Conservation (phyloP, 805 yeast species). For the Candida chauliodis region DNA sequence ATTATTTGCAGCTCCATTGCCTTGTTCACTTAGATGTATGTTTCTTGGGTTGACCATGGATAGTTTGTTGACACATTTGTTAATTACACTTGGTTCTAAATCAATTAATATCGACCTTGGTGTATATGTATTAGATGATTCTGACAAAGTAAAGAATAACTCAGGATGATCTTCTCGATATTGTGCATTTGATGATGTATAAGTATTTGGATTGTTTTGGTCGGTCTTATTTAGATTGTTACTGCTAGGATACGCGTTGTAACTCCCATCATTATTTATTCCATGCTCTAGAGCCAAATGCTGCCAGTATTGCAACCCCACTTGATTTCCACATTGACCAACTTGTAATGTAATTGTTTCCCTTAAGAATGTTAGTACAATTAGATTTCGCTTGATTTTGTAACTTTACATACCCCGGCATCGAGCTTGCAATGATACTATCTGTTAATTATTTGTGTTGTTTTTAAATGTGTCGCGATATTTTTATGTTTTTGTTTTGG, state of each 20-base stretch:
- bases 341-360: conserved; percentile 70
- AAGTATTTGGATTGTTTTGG: conserved; percentile 1
- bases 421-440: too few species aligned
- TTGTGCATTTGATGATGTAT: conserved; percentile 3
- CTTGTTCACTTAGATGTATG: conserved; percentile 71
- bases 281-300: conserved; percentile 88
- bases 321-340: conserved; percentile 97
- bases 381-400: background rate
- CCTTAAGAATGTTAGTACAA: conserved; percentile 22
- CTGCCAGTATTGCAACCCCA: conserved; percentile 90
- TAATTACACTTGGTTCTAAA: conserved; percentile 85
- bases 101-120: conserved; percentile 87
- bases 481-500: too few species aligned
- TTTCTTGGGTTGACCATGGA: conserved; percentile 82
- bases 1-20: conserved; percentile 93
- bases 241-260: conserved; percentile 31
- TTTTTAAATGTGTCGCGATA: too few species aligned
- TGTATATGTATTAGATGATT: conserved; percentile 69
- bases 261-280: conserved; percentile 61
- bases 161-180: conserved; percentile 66
- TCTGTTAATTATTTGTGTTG: too few species aligned
- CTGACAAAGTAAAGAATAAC: conserved; percentile 76
- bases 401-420: conserved; percentile 14
- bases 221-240: conserved; percentile 13
- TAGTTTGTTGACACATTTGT: conserved; percentile 50